Base-by-base conservation (phyloP, 2,329 filamentous ascomycete species). In the Triangularia setosa region DNA sequence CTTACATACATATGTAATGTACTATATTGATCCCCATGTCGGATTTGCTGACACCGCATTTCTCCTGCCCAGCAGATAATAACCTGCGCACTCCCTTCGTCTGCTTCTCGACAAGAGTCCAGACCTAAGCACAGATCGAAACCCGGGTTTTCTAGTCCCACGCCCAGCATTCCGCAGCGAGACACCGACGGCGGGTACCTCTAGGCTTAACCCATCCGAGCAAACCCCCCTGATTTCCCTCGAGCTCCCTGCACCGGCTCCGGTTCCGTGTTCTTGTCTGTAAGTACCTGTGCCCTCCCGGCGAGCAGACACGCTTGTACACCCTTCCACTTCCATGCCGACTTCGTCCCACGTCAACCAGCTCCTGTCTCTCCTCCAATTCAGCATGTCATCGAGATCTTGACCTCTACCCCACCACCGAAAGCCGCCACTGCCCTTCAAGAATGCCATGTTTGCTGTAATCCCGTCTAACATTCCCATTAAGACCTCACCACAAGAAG, bases 301-400 rank as follows among this genome's bases (percentile, higher is more conserved):
- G 25, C 57, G 57, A 65, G 57, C 64, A 40, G 33, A 18, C 44
- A 59, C 48, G 55, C 61, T 59, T 60, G 58, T 53, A 52, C 64
- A 53, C 54, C 48, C 60, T 67, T 59, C n/a, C 40, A 48, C 63
- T 58, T 52, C 64, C 52, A 44, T 70, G 60, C 64, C 67, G 60
- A 60, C 66, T 66, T 65, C 60, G 69, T 70, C 62, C 69, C 66
- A 69, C 68, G 25, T 69, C 62, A 21, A 48, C 40, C 40, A 57
- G 63, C 44, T 53, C 55, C 63, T 63, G 54, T 63, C 30, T 64
- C 64, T 60, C 60, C 60, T 66, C 60, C 59, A 63, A 65, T 67
- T 65, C 66, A 58, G 66, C 67, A 70, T 70, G 69, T 71, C 70
- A 72, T 71, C 70, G 68, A 71, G 69, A 71, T 70, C 68, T 69